Conservation (phyloP, 164 flowering plant genomes). For the Chimonanthus salicifolius region DNA sequence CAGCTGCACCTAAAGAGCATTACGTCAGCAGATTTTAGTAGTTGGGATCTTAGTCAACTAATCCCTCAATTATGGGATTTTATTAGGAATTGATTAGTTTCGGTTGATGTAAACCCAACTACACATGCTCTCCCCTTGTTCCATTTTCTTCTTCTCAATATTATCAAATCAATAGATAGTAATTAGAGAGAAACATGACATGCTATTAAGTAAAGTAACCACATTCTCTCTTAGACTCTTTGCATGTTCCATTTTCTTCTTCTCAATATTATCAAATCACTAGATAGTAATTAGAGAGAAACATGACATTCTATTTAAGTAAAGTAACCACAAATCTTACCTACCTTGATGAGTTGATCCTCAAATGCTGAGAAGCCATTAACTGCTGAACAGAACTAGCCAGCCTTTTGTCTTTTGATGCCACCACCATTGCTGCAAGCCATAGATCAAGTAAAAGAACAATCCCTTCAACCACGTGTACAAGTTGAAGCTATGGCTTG, state of each 20-base stretch:
- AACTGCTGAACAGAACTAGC: constrained; percentile 85
- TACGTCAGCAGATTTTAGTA: no score
- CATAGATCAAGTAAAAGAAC: constrained; percentile 9
- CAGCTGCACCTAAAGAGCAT: no score
- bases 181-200: not conserved
- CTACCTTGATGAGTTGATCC: constrained; percentile 91
- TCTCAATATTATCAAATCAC: not conserved
- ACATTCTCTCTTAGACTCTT: not conserved
- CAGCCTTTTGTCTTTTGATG: constrained; percentile 82
- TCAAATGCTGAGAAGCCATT: constrained; percentile 66
- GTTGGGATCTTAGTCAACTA: no score
- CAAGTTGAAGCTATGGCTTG: constrained; percentile 1
- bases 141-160: no score
- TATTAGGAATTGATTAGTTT: no score
- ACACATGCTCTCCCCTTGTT: no score
- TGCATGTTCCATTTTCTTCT: no score
- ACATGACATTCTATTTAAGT: not conserved
- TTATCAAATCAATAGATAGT: not conserved
- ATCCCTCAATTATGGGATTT: no score
- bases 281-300: not conserved
- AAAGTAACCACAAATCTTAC: not conserved
- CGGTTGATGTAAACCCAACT: no score
- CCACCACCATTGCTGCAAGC: constrained; percentile 88
- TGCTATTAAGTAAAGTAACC: not conserved
- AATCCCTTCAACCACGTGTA: constrained; percentile 2